Base-by-base conservation (phyloP, 345 rosid genomes). In the Acer saccharum region DNA sequence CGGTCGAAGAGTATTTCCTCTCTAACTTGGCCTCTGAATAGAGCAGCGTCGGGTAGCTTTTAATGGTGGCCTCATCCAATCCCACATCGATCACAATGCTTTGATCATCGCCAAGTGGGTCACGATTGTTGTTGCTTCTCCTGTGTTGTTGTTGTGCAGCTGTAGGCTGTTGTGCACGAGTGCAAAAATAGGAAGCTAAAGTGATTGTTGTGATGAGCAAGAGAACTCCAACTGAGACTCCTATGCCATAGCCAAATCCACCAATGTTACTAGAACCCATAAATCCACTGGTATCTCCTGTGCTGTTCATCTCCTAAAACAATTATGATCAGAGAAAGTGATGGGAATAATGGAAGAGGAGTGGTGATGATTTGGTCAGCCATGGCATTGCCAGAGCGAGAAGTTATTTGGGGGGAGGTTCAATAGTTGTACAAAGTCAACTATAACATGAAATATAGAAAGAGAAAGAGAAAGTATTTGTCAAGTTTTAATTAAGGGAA, bases 51-150 rank as follows among this genome's bases (percentile, higher is more conserved):
- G 99, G 98, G 57, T 92, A 95, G 81, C 90, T 86, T 39, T 82
- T 86, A 7, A 95, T 85, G 27, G 92, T 90, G 20, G 80, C 90
- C 79, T 95, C 98, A 32, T 95, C 93, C 1, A 93, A 86, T 6
- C 99, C 99, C 0, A 73, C 67, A 0, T 87, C 97, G 20, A 86
- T 70, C 10, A 79, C 83, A 11, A 76, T 12, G 72, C 20, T 44
- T 1, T 79, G 87, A 16, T 20, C 71, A 7, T 72, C 76, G 16
- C 64, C 70, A 8, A 52, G 65, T 1, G 13, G 80, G 21, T 63
- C 63, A 2, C 13, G 79, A 69, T 7, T 16, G 12, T 6, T 58
- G 9, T 41, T 76, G 62, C 82, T 57, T 35, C 6, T 35, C 39
- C 39, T 35, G 1, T 35, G 39, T 4, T 35, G 39, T 3, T 1